A percentile compares a stretch with the other conserved stretches of the same genome.
phyloP scores from a whole-genome alignment of 2,329 filamentous ascomycete genomes.

The Xylariomycetidae sp. region DNA sequence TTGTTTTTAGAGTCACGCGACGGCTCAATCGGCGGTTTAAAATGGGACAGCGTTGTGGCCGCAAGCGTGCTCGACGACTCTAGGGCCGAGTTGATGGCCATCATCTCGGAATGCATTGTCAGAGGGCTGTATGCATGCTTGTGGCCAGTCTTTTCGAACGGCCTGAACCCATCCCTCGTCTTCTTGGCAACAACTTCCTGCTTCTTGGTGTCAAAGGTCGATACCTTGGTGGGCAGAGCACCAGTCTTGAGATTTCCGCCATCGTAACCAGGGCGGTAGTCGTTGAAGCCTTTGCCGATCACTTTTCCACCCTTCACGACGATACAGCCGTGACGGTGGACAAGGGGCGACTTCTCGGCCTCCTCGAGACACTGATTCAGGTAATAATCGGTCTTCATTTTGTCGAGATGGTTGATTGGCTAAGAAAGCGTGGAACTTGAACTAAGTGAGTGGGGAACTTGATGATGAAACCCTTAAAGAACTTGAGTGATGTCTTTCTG shows the following conservation, averaged over 20 bases:
- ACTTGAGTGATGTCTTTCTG: too few relatives aligned
- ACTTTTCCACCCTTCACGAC: constrained; percentile 49
- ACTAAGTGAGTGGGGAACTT: too few relatives aligned
- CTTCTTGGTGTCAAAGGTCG: constrained; percentile 32
- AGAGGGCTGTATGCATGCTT: constrained; percentile 36
- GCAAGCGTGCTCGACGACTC: constrained; percentile 38
- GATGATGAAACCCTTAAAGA: too few relatives aligned
- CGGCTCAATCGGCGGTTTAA: constrained; percentile 35
- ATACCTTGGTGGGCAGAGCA: constrained; percentile 28
- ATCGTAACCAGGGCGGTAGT: constrained; percentile 44
- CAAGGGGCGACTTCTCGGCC: constrained; percentile 43
- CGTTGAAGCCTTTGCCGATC: constrained; percentile 47
- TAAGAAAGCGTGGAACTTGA: too few relatives aligned
- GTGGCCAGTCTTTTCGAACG: constrained; percentile 35
- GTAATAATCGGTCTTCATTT: constrained; percentile 37
- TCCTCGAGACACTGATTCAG: constrained; percentile 47
- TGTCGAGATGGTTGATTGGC: too few relatives aligned
- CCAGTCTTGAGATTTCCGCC: constrained; percentile 46
- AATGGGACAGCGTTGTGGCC: constrained; percentile 34
- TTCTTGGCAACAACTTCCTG: constrained; percentile 31
- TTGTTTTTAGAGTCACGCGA: constrained; percentile 38
- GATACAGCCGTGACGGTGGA: constrained; percentile 45
- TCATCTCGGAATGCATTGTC: constrained; percentile 52
- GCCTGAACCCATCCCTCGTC: constrained; percentile 13
- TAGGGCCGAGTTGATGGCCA: constrained; percentile 48